Conservation (phyloP, 345 rosid genomes). For the Crucihimalaya himalaica region DNA sequence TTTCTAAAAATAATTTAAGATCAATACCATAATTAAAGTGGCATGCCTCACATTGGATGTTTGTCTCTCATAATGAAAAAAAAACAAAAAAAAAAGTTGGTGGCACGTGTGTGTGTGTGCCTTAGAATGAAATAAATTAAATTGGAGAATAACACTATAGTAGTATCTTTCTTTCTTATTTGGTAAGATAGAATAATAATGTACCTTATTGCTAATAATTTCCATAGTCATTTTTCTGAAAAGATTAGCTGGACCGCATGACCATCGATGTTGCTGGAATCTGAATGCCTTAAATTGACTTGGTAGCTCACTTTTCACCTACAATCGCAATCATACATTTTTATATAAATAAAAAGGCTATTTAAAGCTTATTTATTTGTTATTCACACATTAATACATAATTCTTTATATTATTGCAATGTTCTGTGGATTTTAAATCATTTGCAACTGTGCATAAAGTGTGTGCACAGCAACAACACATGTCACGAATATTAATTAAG, state of each 20-base stretch:
- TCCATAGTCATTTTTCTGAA: slow-evolving; percentile 61
- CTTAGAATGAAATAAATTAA: background rate
- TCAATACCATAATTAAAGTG: background rate
- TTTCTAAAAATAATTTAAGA: background rate
- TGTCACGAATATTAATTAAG: slow-evolving; percentile 19
- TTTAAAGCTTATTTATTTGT: background rate
- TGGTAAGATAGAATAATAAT: background rate
- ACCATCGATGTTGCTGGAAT: slow-evolving; percentile 70
- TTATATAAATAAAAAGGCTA: background rate
- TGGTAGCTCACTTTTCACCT: slow-evolving; percentile 70
- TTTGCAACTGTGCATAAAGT: slow-evolving; percentile 19
- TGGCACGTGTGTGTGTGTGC: slow-evolving; percentile 12
- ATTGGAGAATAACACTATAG: background rate
- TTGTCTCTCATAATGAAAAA: background rate
- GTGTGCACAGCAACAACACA: slow-evolving; percentile 27
- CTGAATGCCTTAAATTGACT: slow-evolving; percentile 61
- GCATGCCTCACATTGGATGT: slow-evolving; percentile 1
- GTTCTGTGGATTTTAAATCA: background rate
- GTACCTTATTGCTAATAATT: slow-evolving; percentile 51
- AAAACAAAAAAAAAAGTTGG: background rate
- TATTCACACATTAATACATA: background rate
- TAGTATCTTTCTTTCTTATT: background rate
- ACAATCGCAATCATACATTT: background rate
- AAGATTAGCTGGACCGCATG: slow-evolving; percentile 74
- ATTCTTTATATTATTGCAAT: background rate